Evolutionary conservation across 495 filamentous ascomycete species (phyloP), one percentile per base, ranked within the genome.

Genomic region (Penicillium pulvis): DNA sequence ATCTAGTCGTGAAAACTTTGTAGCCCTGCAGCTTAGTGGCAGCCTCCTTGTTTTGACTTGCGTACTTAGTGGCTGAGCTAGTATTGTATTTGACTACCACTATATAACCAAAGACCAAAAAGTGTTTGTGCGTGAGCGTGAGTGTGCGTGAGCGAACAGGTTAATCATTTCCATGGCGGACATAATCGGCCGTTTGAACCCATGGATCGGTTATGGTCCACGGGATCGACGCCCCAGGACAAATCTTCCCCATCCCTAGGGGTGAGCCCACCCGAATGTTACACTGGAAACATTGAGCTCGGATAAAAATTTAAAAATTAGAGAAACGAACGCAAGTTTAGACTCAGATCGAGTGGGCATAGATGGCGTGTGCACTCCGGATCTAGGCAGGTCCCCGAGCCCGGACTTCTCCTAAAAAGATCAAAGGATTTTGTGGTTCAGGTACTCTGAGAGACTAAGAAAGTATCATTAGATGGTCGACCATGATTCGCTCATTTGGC

Each of bases 361-460:
- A 47, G 26, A 31, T 49, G 46, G 46, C 46, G 26, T 49, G 26
- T 49, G 46, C 46, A 49, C 26, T 49, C 24, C 46, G 16, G 46
- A 49, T 49, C 46, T 49, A 49, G 46, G 26, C 16, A 30, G 26
- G 46, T 49, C 46, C 46, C 46, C 26, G 46, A 49, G 44, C 20
- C 20, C 12, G 23, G 23, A 46, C 10, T 11, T 23, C 10, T 30
- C 7, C 20, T 30, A 30, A 17, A 47, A 12, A 14, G 6, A 14
- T 26, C 9, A 28, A 24, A 6, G 24, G 19, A 45, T 30, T 16
- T 9, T 49, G 9, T n/a, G 46, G 46, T 49, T 49, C 46, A 49
- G 46, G 46, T 30, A 49, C 46, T 49, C 8, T n/a, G 24, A 31
- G 26, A 31, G 46, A 49, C 46, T 49, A 49, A 31, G 26, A 49